Evolutionary conservation across 192 early-diverging fungal species (phyloP), one percentile per base, ranked within the genome.

Genomic region (Rhizophagus prolifer): DNA sequence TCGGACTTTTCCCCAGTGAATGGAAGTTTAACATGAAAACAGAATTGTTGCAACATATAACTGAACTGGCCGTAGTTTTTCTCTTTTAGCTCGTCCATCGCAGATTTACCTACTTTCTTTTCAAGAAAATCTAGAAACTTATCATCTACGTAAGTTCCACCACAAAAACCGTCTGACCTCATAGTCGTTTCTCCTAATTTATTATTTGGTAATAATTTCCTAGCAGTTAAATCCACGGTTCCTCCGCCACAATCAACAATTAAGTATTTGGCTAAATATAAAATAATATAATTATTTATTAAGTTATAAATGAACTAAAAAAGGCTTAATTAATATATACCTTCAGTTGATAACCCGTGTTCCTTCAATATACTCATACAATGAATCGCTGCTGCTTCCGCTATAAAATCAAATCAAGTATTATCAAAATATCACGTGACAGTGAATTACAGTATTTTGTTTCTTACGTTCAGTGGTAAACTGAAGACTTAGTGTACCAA

Each of bases 381-480:
- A 47, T 70, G 47, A 23, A 70, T 70, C 4, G 69, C 69, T 9
- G 69, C 69, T 21, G 69, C 62, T 31, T 64, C 62, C 12, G 62
- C 62, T 36, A 36, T 47, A 47, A 47, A 14, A 47, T 14, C 4
- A 14, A 3, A 14, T 13, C 46, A 13, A 47, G 46, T 47, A 47
- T 47, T 47, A 47, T 14, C 9, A 10, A 14, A 47, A 47, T 47
- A 47, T 47, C 14, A 47, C 34, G 2, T 14, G 14, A 14, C 9
- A 14, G 3, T 47, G 4, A 14, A 47, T 14, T 47, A 14, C 14
- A 14, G 2, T 0, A 13, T 2, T 2, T 14, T 14, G 1, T 14
- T 47, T 47, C 69, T 71, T 71, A 71, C 69, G 72, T 63, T 74
- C 72, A 31, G 72, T 74, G 12, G 72, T 74, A 44, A 74, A 74